Evolutionary conservation across 2,329 filamentous ascomycete species (phyloP), one percentile per base, ranked within the genome.

Genomic region (Monilinia fructicola): DNA sequence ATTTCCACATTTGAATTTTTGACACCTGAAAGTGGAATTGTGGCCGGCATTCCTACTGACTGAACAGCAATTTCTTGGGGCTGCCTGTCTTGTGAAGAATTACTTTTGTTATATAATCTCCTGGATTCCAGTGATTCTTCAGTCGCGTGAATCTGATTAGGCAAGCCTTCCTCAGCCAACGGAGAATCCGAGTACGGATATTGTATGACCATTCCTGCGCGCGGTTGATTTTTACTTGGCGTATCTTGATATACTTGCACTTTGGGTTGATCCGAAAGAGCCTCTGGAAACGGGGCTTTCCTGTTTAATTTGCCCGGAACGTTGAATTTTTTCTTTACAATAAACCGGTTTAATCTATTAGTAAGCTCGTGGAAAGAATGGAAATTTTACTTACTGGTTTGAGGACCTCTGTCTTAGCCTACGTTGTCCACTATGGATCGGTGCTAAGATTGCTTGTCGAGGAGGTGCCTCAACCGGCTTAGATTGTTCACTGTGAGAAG

Each of bases 241-340:
- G 3, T 21, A 38, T 61, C n/a, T 26, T 31, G 14, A 35, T 38
- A 7, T 23, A 18, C 14, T 60, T 40, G 58, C 2, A 21, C 48
- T 50, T 26, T 61, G 14, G 44, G n/a, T 26, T 52, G 28, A 6
- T 50, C 28, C 21, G n/a, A 18, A 40, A 26, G 18, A 21, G 44
- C 58, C 16, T 61, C 58, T 50, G 58, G 58, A 35, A 61, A 61
- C 26, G 58, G 58, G 14, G 4, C 4, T 40, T 50, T 61, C 16
- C 50, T 61, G 44, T 38, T 31, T 16, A 40, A 21, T 9, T 50
- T 52, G 2, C 54, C 54, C 10, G 48, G 28, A 50, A 61, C n/a
- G 26, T 50, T 7, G 58, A 61, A 26, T 40, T 61, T 61, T 9
- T 9, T 58, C 31, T 48, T 40, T n/a, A 12, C 58, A 48, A 14